A percentile compares a stretch with the other conserved stretches of the same genome.
phyloP scores from a whole-genome alignment of 108 stramenopile species.

The Cylindrotheca closterium region DNA sequence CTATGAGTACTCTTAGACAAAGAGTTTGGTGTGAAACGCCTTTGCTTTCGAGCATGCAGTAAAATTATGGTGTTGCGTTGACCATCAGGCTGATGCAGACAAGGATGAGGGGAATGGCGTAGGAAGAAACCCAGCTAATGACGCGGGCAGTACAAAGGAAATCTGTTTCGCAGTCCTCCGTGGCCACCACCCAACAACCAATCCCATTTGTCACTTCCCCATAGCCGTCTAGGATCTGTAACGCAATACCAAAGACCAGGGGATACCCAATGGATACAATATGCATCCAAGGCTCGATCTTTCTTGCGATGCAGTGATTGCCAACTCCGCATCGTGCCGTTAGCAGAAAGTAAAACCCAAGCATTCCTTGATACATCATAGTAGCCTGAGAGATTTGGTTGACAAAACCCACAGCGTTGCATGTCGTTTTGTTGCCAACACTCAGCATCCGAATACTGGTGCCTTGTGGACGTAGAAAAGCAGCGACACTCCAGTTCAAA shows the following conservation, averaged over 20 bases:
- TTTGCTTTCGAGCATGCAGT: constrained; percentile 3
- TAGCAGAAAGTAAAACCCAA: constrained; percentile 2
- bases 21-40: too few relatives aligned
- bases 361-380: not conserved
- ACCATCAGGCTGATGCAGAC: not conserved
- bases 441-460: not conserved
- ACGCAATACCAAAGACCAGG: not conserved
- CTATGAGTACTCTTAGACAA: not conserved
- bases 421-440: not conserved
- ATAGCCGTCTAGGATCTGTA: not conserved
- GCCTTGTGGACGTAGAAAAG: constrained; percentile 5
- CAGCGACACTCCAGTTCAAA: not conserved
- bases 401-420: not conserved
- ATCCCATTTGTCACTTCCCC: not conserved
- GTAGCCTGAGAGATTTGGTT: not conserved
- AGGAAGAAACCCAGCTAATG: constrained; percentile 9
- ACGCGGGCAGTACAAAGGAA: not conserved
- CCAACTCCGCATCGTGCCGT: not conserved
- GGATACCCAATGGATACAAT: not conserved
- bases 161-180: not conserved
- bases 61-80: constrained; percentile 11
- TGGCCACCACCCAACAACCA: not conserved
- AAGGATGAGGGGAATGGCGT: not conserved
- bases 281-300: constrained; percentile 1
- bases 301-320: not conserved